phyloP scores from a whole-genome alignment of 768 basidiomycete species.

The Daedaleopsis nitida region DNA sequence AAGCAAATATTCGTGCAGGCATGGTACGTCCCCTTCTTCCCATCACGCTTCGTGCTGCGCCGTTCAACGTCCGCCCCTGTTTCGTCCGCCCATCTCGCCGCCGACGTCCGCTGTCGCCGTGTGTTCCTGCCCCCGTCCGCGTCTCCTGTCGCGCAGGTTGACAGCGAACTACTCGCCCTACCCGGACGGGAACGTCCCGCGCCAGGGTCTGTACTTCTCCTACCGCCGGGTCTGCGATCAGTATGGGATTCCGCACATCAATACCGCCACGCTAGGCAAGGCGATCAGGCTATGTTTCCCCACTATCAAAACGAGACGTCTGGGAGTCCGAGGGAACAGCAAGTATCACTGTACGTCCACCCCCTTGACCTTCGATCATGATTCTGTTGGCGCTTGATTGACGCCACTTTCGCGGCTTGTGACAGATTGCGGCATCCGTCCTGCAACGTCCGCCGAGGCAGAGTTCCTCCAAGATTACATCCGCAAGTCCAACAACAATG shows the following conservation, averaged over 20 bases:
- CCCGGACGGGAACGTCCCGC: constrained; percentile 90
- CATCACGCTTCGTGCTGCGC: constrained; percentile 9
- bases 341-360: constrained; percentile 86
- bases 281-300: constrained; percentile 93
- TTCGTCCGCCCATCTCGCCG: constrained; percentile 14
- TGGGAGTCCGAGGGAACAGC: constrained; percentile 92
- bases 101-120: constrained; percentile 18
- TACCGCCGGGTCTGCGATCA: constrained; percentile 90
- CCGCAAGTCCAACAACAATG: constrained; percentile 86
- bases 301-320: constrained; percentile 90
- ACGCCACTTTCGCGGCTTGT: constrained; percentile 18
- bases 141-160: constrained; percentile 50
- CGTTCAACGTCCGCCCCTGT: constrained; percentile 10
- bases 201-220: constrained; percentile 92
- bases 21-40: constrained; percentile 57
- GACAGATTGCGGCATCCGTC: constrained; percentile 89
- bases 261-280: constrained; percentile 94
- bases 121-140: constrained; percentile 7
- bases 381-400: constrained; percentile 30
- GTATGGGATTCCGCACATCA: constrained; percentile 92
- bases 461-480: constrained; percentile 93
- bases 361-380: constrained; percentile 31
- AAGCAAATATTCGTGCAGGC: constrained; percentile 94
- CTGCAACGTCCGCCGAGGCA: constrained; percentile 87
- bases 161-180: constrained; percentile 89